Evolutionary conservation across 73 alveolate species (phyloP).

Genomic region (Tetrahymena borealis): DNA sequence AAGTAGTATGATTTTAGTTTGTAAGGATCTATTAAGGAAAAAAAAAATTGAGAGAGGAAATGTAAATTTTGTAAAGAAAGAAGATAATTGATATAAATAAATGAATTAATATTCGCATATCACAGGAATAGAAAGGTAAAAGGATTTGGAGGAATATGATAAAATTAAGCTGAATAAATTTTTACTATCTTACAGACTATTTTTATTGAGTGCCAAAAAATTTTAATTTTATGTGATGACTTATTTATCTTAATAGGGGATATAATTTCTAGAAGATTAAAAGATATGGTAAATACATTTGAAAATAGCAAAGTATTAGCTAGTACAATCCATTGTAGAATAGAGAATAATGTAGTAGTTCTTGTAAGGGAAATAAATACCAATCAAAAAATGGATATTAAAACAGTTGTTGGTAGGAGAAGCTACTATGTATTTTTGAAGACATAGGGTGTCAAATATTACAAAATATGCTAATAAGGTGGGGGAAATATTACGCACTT

Average conservation of each 20-base stretch:
- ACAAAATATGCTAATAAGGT: background rate
- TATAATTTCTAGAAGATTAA: background rate
- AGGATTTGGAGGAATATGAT: background rate
- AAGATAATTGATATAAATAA: background rate
- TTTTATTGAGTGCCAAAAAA: background rate
- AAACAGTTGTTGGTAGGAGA: background rate
- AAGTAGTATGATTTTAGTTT: no score
- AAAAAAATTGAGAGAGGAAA: background rate
- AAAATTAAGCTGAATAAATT: background rate
- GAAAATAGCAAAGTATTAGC: background rate
- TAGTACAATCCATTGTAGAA: background rate
- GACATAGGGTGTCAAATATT: background rate
- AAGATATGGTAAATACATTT: background rate
- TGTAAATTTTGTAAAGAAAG: background rate
- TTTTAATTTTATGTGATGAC: background rate
- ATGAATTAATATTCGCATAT: background rate
- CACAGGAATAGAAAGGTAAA: background rate
- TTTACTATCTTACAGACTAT: background rate
- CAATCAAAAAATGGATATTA: background rate
- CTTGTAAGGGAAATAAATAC: background rate
- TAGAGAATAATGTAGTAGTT: background rate
- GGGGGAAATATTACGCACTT: constrained; percentile 2
- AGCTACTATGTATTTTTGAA: background rate
- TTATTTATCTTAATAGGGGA: background rate
- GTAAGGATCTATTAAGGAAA: no score